phyloP scores from a whole-genome alignment of 179 eudicot species.

The Patellifolia procumbens region DNA sequence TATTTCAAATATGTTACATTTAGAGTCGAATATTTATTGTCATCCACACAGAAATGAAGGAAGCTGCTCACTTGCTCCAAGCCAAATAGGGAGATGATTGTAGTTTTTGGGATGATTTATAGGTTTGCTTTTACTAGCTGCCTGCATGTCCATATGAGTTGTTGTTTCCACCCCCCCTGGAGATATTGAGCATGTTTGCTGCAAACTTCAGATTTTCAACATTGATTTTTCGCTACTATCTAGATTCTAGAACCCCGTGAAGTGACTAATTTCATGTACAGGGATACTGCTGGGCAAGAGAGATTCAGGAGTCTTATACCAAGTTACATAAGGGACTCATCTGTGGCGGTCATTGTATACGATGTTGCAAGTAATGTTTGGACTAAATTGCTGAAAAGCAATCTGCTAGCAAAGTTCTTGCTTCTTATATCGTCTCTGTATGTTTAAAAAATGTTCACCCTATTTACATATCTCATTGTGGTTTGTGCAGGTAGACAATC shows the following conservation, averaged over 20 bases:
- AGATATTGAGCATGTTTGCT: background rate
- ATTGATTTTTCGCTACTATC: background rate
- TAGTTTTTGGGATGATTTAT: background rate
- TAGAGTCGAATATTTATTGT: background rate
- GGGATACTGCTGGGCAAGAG: slow-evolving; percentile 88
- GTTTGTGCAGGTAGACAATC: slow-evolving; percentile 55
- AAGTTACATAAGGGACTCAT: slow-evolving; percentile 77
- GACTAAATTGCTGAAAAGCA: background rate
- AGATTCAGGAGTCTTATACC: slow-evolving; percentile 82
- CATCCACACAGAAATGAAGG: background rate
- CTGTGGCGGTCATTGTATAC: slow-evolving; percentile 73
- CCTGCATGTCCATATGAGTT: background rate
- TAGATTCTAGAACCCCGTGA: background rate
- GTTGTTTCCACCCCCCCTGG: background rate
- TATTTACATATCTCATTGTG: background rate
- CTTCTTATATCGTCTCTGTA: background rate
- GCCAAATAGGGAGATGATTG: background rate
- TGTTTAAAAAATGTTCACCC: background rate
- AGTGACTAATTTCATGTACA: slow-evolving; percentile 23
- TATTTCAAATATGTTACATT: background rate
- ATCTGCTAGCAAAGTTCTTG: slow-evolving; percentile 6
- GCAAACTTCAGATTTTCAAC: background rate
- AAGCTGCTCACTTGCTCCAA: background rate
- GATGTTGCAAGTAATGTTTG: slow-evolving; percentile 64
- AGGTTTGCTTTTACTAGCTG: background rate